phyloP scores from a whole-genome alignment of 495 filamentous ascomycete species.

The Bryoglossum gracile region DNA sequence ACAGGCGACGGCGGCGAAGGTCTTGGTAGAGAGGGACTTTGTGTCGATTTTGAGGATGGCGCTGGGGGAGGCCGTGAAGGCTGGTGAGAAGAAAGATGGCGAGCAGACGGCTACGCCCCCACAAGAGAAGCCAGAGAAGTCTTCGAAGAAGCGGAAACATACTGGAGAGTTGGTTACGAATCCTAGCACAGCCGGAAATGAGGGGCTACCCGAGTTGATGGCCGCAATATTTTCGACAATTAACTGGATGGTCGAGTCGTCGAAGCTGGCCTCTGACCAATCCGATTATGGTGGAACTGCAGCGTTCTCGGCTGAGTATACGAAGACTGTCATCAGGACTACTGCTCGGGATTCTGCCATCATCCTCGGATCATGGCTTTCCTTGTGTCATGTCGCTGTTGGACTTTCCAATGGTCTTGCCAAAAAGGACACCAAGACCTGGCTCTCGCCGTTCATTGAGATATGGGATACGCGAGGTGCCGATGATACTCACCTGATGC shows the following conservation, averaged over 20 bases:
- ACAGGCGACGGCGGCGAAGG: constrained; percentile 37
- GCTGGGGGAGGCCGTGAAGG: constrained; percentile 27
- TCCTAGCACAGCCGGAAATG: background rate
- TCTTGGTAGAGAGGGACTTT: constrained; percentile 46
- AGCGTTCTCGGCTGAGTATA: constrained; percentile 42
- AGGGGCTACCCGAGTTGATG: constrained; percentile 1
- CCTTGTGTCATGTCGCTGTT: background rate
- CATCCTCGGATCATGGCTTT: constrained; percentile 32
- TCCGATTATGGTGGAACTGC: constrained; percentile 23
- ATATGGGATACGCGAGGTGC: constrained; percentile 18
- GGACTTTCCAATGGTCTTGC: background rate
- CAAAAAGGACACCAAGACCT: background rate
- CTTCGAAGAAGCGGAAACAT: constrained; percentile 37
- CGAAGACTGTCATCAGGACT: constrained; percentile 43
- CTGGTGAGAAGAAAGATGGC: constrained; percentile 19
- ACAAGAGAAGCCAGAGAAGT: constrained; percentile 8
- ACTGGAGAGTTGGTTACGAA: constrained; percentile 27
- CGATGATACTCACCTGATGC: constrained; percentile 8
- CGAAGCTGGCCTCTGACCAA: constrained; percentile 26
- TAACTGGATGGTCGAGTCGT: background rate
- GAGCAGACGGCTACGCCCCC: background rate
- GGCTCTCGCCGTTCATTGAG: constrained; percentile 20
- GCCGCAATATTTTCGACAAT: constrained; percentile 11
- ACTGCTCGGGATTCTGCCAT: constrained; percentile 40
- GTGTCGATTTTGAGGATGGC: constrained; percentile 37